These are phyloP conservation scores for Anastatica hierochuntica DNA, from an alignment of 345 rosid genomes.

Conservation along the genomic window DNA sequence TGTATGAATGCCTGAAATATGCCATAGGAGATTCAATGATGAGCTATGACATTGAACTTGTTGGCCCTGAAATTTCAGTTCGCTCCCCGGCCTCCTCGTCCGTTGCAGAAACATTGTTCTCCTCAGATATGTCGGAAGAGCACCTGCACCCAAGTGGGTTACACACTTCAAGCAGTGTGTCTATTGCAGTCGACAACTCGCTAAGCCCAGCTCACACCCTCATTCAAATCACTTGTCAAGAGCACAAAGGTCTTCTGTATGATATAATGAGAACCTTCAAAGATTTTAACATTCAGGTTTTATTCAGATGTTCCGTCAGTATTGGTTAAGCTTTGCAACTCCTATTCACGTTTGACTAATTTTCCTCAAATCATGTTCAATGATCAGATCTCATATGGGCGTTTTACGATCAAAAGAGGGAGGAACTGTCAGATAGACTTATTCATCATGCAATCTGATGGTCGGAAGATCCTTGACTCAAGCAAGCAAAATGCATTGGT, in stretches of 20 bases:
- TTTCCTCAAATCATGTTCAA: slow-evolving; percentile 1
- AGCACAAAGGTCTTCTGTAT: slow-evolving; percentile 85
- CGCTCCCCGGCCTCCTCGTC: slow-evolving; percentile 55
- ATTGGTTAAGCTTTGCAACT: neutral
- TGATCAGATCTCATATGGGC: slow-evolving; percentile 82
- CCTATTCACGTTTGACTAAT: neutral
- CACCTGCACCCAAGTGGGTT: slow-evolving; percentile 28
- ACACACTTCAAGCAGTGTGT: slow-evolving; percentile 34
- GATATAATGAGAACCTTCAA: slow-evolving; percentile 93
- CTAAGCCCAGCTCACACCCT: slow-evolving; percentile 83
- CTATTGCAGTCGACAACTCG: slow-evolving; percentile 64
- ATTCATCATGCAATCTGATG: slow-evolving; percentile 77
- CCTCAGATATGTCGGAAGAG: slow-evolving; percentile 31
- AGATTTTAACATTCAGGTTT: slow-evolving; percentile 90
- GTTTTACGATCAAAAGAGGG: slow-evolving; percentile 49
- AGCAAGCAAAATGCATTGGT: slow-evolving; percentile 61
- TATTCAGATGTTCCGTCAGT: too few species aligned
- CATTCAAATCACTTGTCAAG: slow-evolving; percentile 73
- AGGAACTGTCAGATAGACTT: slow-evolving; percentile 75
- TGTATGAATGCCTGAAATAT: slow-evolving; percentile 32
- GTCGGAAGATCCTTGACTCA: slow-evolving; percentile 75
- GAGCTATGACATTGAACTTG: slow-evolving; percentile 73
- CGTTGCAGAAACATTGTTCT: slow-evolving; percentile 56
- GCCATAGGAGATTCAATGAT: slow-evolving; percentile 50
- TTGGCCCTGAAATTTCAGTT: slow-evolving; percentile 55